phyloP scores from a whole-genome alignment of 2,329 filamentous ascomycete species.

The Colletotrichum sp. region DNA sequence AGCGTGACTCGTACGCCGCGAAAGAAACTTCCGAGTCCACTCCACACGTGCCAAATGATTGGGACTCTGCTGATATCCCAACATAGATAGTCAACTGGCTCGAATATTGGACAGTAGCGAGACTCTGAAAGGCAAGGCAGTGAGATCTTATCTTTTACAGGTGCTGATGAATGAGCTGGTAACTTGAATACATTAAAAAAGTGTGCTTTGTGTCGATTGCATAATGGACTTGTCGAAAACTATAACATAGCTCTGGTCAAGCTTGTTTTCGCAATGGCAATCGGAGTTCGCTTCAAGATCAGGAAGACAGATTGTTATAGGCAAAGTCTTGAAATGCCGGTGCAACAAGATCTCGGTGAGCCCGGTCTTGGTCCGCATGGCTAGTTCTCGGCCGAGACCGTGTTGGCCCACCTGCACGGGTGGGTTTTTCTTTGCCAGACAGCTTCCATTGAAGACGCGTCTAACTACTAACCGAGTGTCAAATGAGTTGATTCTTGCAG shows the following conservation, averaged over 20 bases:
- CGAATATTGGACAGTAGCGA: neutral
- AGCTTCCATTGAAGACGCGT: neutral
- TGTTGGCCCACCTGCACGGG: neutral
- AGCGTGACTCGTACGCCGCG: neutral
- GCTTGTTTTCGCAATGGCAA: neutral
- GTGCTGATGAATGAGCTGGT: neutral
- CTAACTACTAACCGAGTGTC: neutral
- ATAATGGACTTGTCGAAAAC: neutral
- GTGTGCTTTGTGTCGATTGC: neutral
- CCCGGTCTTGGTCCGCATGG: neutral
- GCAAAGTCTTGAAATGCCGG: neutral
- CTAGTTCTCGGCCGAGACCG: neutral
- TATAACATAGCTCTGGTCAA: neutral
- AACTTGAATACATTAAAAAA: neutral
- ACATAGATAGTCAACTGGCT: neutral
- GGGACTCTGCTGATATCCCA: neutral
- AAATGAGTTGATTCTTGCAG: neutral
- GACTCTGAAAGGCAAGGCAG: neutral
- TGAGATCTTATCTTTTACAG: neutral
- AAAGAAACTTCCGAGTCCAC: neutral
- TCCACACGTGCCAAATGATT: neutral
- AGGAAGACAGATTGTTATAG: neutral
- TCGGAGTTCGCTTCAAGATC: neutral
- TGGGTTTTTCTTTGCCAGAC: neutral
- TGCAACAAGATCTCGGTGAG: neutral